A percentile compares a stretch with the other conserved stretches of the same genome.
These are phyloP conservation scores for Exophiala alcalophila DNA, from an alignment of 2,329 filamentous ascomycete species.

Conservation along the genomic window DNA sequence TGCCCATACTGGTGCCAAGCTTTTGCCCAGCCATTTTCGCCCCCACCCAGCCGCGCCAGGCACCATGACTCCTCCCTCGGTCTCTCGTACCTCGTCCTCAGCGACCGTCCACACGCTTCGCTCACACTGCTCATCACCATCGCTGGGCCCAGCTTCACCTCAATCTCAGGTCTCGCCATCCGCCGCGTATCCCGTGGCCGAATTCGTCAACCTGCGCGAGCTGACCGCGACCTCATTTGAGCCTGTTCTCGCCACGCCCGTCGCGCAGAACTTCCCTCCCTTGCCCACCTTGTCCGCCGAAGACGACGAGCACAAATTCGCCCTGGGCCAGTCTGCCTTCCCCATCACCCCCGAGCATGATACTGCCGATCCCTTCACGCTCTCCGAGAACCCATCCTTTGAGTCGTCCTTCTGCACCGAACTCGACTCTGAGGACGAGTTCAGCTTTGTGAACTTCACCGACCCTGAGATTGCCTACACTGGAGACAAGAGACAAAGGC, in stretches of 20 bases:
- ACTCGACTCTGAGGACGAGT: conserved; percentile 87
- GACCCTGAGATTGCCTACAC: conserved; percentile 58
- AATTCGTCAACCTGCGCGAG: conserved; percentile 90
- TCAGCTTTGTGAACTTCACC: conserved; percentile 71
- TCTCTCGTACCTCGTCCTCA: background rate
- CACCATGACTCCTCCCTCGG: conserved; percentile 7
- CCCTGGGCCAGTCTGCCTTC: conserved; percentile 46
- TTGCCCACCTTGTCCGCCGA: conserved; percentile 62
- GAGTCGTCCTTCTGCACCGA: conserved; percentile 73
- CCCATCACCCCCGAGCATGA: conserved; percentile 42
- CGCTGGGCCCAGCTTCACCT: conserved; percentile 26
- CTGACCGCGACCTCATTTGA: conserved; percentile 65
- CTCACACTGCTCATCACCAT: conserved; percentile 29
- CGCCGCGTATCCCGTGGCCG: conserved; percentile 63
- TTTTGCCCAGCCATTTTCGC: conserved; percentile 26
- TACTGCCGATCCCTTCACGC: conserved; percentile 29
- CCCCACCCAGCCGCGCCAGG: no score
- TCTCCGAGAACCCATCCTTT: conserved; percentile 58
- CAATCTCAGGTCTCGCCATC: conserved; percentile 47
- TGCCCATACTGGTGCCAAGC: conserved; percentile 30
- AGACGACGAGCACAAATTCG: conserved; percentile 58
- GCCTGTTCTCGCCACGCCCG: conserved; percentile 39
- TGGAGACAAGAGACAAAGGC: conserved; percentile 67
- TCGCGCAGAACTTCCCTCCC: conserved; percentile 55
- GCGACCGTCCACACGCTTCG: conserved; percentile 12